Conservation (phyloP, 2,329 filamentous ascomycete species). For the Gaeumannomyces tritici region DNA sequence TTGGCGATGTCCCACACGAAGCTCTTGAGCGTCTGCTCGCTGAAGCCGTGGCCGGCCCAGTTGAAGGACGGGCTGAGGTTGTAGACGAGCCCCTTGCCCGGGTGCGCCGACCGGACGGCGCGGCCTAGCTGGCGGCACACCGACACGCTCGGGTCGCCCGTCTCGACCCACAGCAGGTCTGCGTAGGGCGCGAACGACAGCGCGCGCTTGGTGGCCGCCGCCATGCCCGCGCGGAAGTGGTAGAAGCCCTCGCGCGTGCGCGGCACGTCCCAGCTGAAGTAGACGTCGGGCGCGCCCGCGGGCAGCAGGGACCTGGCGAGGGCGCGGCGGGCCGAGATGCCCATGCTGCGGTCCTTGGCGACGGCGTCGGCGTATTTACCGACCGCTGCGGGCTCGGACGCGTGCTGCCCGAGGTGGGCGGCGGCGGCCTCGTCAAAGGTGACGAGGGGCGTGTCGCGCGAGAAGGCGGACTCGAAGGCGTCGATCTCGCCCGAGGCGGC, state of each 20-base stretch:
- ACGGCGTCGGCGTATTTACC: conserved; percentile 57
- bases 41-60: conserved; percentile 95
- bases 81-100: conserved; percentile 87
- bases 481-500: conserved; percentile 75
- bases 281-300: conserved; percentile 42
- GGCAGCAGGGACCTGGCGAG: conserved; percentile 60
- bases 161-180: conserved; percentile 96
- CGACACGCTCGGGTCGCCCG: conserved; percentile 73
- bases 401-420: conserved; percentile 59
- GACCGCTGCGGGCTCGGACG: conserved; percentile 53
- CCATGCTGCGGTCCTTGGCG: conserved; percentile 58
- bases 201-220: conserved; percentile 84
- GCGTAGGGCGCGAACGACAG: conserved; percentile 87
- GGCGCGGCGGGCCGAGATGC: conserved; percentile 65
- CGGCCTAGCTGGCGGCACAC: conserved; percentile 68
- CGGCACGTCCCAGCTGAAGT: conserved; percentile 86
- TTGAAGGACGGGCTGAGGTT: conserved; percentile 97
- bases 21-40: conserved; percentile 67
- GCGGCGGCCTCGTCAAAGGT: conserved; percentile 88
- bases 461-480: conserved; percentile 76
- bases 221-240: conserved; percentile 77
- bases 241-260: conserved; percentile 91
- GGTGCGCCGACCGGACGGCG: conserved; percentile 60
- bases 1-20: conserved; percentile 96
- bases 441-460: conserved; percentile 73